Conservation (phyloP, 176 grass and related monocot genomes). For the Oropetium thomaeum region DNA sequence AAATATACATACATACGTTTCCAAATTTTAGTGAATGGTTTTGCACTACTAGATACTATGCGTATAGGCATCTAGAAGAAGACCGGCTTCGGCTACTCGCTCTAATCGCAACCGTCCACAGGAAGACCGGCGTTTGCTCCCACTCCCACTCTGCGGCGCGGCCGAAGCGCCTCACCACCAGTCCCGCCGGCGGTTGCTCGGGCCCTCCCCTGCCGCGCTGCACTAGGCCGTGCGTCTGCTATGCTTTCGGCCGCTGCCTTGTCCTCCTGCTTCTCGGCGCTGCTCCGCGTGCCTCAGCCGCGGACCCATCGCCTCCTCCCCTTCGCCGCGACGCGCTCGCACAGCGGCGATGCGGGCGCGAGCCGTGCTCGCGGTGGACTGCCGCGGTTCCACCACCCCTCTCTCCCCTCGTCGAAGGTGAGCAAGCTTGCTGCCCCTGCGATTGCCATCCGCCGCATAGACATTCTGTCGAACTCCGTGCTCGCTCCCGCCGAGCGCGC, state of each 20-base stretch:
- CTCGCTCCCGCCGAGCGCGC: background rate
- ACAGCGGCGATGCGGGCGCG: constrained; percentile 16
- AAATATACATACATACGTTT: too few relatives aligned
- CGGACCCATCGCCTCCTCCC: constrained; percentile 16
- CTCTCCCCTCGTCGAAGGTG: constrained; percentile 64
- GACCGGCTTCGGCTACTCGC: too few relatives aligned
- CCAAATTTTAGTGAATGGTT: too few relatives aligned
- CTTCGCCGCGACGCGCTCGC: constrained; percentile 35
- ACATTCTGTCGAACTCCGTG: constrained; percentile 47
- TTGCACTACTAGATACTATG: too few relatives aligned
- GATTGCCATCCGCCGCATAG: background rate
- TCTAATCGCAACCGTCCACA: background rate
- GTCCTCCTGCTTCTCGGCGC: constrained; percentile 19
- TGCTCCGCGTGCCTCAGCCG: constrained; percentile 36
- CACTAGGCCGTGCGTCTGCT: background rate
- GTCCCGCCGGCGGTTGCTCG: background rate
- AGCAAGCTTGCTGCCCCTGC: background rate
- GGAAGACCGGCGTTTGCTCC: background rate
- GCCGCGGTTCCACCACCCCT: constrained; percentile 71
- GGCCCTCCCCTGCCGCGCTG: background rate
- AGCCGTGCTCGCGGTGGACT: constrained; percentile 67
- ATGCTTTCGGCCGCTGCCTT: constrained; percentile 38
- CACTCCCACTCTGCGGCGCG: background rate
- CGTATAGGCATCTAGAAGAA: too few relatives aligned
- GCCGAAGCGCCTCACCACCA: background rate